Evolutionary conservation across 2,329 filamentous ascomycete species (phyloP).

Genomic region (Orbilia quercus): DNA sequence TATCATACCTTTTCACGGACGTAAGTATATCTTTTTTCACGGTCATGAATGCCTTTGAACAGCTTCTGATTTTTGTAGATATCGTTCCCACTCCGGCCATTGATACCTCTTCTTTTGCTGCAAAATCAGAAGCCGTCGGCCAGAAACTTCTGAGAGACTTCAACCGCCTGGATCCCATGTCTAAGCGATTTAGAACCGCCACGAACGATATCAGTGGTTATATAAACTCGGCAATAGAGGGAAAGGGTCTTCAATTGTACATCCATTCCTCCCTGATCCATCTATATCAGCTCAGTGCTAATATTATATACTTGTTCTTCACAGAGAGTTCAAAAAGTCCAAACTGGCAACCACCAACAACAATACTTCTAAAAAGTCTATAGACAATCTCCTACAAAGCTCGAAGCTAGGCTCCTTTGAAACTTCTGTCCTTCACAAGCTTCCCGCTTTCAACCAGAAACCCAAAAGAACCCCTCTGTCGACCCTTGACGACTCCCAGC

Average conservation of each 20-base stretch:
- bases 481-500: slow-evolving; percentile 37
- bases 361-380: slow-evolving; percentile 56
- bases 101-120: slow-evolving; percentile 68
- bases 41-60: slow-evolving; percentile 11
- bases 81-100: slow-evolving; percentile 75
- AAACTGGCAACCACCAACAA: slow-evolving; percentile 61
- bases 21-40: slow-evolving; percentile 64
- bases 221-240: slow-evolving; percentile 39
- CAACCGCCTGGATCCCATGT: slow-evolving; percentile 54
- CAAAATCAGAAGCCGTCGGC: slow-evolving; percentile 67
- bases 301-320: too few relatives aligned
- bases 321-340: slow-evolving; percentile 58
- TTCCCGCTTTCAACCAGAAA: slow-evolving; percentile 40
- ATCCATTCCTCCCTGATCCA: neutral
- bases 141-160: slow-evolving; percentile 46
- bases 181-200: slow-evolving; percentile 42
- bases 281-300: too few relatives aligned
- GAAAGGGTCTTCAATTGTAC: slow-evolving; percentile 44
- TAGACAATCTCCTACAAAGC: slow-evolving; percentile 53
- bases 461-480: slow-evolving; percentile 34
- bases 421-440: slow-evolving; percentile 35
- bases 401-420: slow-evolving; percentile 43
- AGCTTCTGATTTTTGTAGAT: slow-evolving; percentile 64
- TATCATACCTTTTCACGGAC: slow-evolving; percentile 79
- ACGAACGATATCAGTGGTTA: slow-evolving; percentile 43